A percentile compares a stretch with the other conserved stretches of the same genome.
phyloP scores from a whole-genome alignment of 108 stramenopile species.

The Cyclotella choctawhatcheeana region DNA sequence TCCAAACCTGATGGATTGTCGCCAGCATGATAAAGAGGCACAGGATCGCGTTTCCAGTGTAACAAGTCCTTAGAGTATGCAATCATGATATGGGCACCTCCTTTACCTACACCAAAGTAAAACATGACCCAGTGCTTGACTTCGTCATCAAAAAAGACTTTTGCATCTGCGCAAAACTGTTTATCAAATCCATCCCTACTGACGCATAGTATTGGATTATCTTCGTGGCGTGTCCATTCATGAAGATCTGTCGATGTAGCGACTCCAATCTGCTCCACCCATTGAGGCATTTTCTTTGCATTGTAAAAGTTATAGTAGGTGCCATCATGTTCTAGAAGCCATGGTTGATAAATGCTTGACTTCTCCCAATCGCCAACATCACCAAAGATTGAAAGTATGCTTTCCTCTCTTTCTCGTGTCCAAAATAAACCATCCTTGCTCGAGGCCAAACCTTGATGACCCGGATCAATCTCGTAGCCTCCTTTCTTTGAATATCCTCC shows the following conservation, averaged over 20 bases:
- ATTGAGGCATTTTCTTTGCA: conserved; percentile 56
- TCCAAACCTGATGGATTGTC: conserved; percentile 41
- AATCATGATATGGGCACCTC: conserved; percentile 50
- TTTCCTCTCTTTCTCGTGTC: conserved; percentile 32
- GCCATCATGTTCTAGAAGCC: conserved; percentile 45
- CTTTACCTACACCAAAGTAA: conserved; percentile 49
- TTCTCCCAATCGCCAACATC: conserved; percentile 42
- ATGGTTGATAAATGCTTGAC: conserved; percentile 50
- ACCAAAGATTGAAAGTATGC: conserved; percentile 46
- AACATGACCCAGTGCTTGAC: conserved; percentile 48
- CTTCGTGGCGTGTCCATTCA: conserved; percentile 32
- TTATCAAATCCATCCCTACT: conserved; percentile 17
- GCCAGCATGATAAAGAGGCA: conserved; percentile 38
- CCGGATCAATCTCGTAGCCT: conserved; percentile 42
- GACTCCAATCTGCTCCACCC: conserved; percentile 51
- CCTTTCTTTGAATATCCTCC: conserved; percentile 44
- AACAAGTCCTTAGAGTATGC: conserved; percentile 47
- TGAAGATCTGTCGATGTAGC: conserved; percentile 39
- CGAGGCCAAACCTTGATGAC: conserved; percentile 44
- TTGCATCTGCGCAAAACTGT: conserved; percentile 47
- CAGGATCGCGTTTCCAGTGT: conserved; percentile 43
- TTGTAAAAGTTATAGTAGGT: conserved; percentile 53
- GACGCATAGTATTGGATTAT: conserved; percentile 43
- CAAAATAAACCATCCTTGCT: conserved; percentile 45
- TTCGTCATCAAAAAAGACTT: conserved; percentile 40